Evolutionary conservation across 2,329 filamentous ascomycete genomes (phyloP), one percentile per base, ranked within the genome.

Genomic region (Alternaria hordeiaustralica): DNA sequence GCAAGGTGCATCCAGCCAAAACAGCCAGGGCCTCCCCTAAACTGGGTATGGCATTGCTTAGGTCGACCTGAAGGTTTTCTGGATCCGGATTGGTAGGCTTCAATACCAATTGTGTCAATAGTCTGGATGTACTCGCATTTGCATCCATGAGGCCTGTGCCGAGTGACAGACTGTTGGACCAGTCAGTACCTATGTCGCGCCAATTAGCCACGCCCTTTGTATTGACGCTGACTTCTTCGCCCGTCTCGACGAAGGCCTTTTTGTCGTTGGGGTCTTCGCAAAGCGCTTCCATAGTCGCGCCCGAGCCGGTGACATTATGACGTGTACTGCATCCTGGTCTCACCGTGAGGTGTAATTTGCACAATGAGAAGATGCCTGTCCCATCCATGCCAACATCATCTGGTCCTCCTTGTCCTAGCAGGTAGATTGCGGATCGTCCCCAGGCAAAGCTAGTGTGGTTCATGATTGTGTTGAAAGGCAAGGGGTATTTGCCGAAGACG

Each of bases 21-120:
- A 93, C 90, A 0, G 92, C 90, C 0, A 96, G 76, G 0, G 90
- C 89, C 78, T 96, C 92, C 0, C 88, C 89, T n/a, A 92, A 84
- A 3, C 89, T 92, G 0, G 92, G 92, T 0, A 90, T 77, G 0
- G 78, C 72, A 0, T 82, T 77, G 33, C 85, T 81, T 0, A 92
- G 82, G 9, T 78, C 68, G 1, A 75, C 68, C 3, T 78, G 50
- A 0, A 69, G 18, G n/a, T 68, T 62, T 3, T 68, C 28, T 6
- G 66, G 51, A 33, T 69, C 64, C 2, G 63, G 21, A 15, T 68
- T 46, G 6, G 45, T 59, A 2, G 73, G 71, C 15, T 75, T 74
- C 2, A 84, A 65, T 18, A 84, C 81, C 44, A 84, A 69, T 51
- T 85, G 80, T 10, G 78, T 83, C 5, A 85, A 70, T 0, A 85